A percentile compares a stretch with the other conserved stretches of the same genome.
phyloP scores from a whole-genome alignment of 2,329 filamentous ascomycete genomes.

The Macrophomina tecta region DNA sequence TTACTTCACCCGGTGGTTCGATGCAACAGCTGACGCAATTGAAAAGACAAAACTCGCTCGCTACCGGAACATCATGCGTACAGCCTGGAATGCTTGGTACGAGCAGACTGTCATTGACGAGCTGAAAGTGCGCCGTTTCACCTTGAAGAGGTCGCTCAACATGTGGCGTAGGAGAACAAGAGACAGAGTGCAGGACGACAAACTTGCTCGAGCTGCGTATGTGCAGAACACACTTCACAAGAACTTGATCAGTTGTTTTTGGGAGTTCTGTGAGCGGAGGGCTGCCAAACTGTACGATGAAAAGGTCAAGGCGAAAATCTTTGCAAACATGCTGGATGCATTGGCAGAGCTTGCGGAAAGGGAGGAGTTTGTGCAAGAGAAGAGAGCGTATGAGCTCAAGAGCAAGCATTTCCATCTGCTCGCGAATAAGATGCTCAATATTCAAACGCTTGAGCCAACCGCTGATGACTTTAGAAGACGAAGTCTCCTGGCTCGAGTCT shows the following conservation, averaged over 20 bases:
- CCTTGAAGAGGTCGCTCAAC: conserved; percentile 60
- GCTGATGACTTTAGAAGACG: conserved; percentile 42
- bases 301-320: conserved; percentile 36
- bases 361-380: conserved; percentile 33
- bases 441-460: conserved; percentile 41
- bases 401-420: conserved; percentile 37
- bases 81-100: conserved; percentile 73
- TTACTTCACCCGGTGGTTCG: conserved; percentile 73
- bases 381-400: conserved; percentile 35
- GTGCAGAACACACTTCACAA: conserved; percentile 42
- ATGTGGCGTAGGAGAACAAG: conserved; percentile 57
- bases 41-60: conserved; percentile 71
- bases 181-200: conserved; percentile 43
- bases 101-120: conserved; percentile 68
- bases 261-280: conserved; percentile 42
- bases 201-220: conserved; percentile 39
- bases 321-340: conserved; percentile 40
- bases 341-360: conserved; percentile 36
- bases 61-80: conserved; percentile 71
- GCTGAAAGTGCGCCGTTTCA: conserved; percentile 58
- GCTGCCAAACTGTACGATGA: conserved; percentile 43
- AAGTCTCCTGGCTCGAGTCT: conserved; percentile 34
- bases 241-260: conserved; percentile 46
- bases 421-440: conserved; percentile 27
- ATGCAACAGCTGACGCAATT: conserved; percentile 67